phyloP scores from a whole-genome alignment of 495 filamentous ascomycete species.

The Podospora anserina region DNA sequence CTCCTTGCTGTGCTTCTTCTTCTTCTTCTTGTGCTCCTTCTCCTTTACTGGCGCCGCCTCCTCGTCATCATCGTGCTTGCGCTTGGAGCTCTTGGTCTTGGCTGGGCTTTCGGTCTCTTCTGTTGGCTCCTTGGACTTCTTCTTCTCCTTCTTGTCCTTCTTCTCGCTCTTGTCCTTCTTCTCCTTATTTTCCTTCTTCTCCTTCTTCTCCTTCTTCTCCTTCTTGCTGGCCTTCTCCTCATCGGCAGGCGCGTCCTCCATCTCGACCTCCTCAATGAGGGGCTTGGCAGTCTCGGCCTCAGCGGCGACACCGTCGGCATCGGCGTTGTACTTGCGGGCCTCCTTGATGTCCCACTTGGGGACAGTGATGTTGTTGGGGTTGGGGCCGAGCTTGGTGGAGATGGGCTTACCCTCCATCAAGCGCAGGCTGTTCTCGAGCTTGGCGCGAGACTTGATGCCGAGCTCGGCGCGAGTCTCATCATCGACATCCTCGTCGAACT shows the following conservation, averaged over 20 bases:
- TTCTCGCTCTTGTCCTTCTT: constrained; percentile 26
- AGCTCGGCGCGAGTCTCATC: constrained; percentile 82
- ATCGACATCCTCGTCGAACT: constrained; percentile 67
- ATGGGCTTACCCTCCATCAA: constrained; percentile 89
- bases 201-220: constrained; percentile 24
- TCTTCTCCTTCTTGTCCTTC: constrained; percentile 26
- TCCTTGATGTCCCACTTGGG: constrained; percentile 91
- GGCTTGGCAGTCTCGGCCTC: constrained; percentile 63
- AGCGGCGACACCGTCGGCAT: constrained; percentile 79
- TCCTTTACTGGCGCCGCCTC: constrained; percentile 33
- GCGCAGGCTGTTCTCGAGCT: constrained; percentile 82
- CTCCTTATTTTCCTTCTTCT: constrained; percentile 18
- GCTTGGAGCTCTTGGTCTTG: constrained; percentile 43
- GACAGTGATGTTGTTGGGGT: constrained; percentile 63
- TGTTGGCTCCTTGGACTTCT: constrained; percentile 32
- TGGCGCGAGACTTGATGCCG: constrained; percentile 68
- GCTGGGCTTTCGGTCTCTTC: constrained; percentile 34
- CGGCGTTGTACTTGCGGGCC: constrained; percentile 90
- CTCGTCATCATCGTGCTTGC: constrained; percentile 37
- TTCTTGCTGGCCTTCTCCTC: constrained; percentile 24
- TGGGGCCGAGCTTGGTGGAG: constrained; percentile 69
- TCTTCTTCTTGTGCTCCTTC: constrained; percentile 45
- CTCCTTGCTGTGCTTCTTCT: constrained; percentile 48
- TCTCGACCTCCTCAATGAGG: constrained; percentile 54
- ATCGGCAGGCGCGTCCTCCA: constrained; percentile 48